Evolutionary conservation across 176 grass and related monocot genomes (phyloP), one percentile per base, ranked within the genome.

Genomic region (Saccharum officinarum): DNA sequence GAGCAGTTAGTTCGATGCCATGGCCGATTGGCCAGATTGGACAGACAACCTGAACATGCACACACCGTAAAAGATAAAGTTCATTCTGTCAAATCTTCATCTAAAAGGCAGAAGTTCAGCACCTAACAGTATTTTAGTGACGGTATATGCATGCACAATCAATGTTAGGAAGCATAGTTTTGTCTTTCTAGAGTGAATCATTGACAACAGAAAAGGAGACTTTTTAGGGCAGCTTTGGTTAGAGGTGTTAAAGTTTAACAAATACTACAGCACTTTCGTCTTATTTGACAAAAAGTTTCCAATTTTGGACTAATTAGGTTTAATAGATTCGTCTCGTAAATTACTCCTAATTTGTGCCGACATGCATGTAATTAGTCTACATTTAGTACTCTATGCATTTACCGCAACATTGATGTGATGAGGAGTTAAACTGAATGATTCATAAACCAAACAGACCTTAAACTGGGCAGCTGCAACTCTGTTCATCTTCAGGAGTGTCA

Each of bases 21-120:
- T 65, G 41, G 45, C 15, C 28, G 28, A 28, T 28, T 28, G 28
- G 28, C 28, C 37, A 4, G 60, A 86, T 5, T 31, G 59, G 71
- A 42, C 69, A 28, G 44, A 55, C 77, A 73, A 65, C 15, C 69
- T 73, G 69, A 80, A 52, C 15, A 42, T 86, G 22, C 40, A 33
- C 23, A 10, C 1, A 65, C 45, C 68, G 2, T 60, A 60, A 23
- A 36, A 71, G 12, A 16, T 18, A 3, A 25, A 62, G 71, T 18
- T 52, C 49, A 5, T 7, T 70, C 20, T 55, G 46, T 63, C 7
- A 72, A 45, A 23, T 74, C 10, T 16, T 2, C 11, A 41, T 26
- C 45, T 63, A 39, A 28, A 40, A 52, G 6, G 4, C 15, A 2
- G 10, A 40, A 80, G 46, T 41, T 42, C 6, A 55, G 33, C 14